Percentiles rank a stretch among this genome's conserved stretches.
Conservation (phyloP, 805 yeast species). For the Yarrowia hollandica region DNA sequence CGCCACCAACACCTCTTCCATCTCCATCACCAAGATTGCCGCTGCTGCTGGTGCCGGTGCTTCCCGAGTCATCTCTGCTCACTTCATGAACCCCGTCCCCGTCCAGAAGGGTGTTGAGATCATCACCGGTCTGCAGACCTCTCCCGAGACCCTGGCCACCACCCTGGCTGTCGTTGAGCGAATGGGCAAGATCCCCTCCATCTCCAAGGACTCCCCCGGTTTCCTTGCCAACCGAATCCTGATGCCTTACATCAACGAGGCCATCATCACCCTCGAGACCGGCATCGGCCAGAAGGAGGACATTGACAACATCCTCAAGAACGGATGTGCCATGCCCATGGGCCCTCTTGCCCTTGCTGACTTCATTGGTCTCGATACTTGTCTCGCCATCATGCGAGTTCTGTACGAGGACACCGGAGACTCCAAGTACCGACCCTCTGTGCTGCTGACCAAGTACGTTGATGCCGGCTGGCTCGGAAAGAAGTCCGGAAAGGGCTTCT, state of each 20-base stretch:
- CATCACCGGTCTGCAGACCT: conserved; percentile 46
- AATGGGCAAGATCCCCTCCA: conserved; percentile 44
- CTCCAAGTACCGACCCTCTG: conserved; percentile 47
- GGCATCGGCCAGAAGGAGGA: conserved; percentile 46
- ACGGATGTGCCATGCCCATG: conserved; percentile 51
- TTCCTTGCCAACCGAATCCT: conserved; percentile 47
- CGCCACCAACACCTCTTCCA: conserved; percentile 48
- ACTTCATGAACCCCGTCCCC: conserved; percentile 51
- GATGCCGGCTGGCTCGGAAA: conserved; percentile 48
- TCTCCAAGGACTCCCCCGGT: conserved; percentile 47
- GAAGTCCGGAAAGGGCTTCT: conserved; percentile 47
- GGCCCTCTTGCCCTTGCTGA: conserved; percentile 49
- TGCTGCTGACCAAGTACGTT: conserved; percentile 43
- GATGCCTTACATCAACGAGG: conserved; percentile 49
- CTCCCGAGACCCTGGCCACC: conserved; percentile 40
- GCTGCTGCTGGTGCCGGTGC: conserved; percentile 48
- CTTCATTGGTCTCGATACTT: conserved; percentile 48
- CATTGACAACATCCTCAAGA: conserved; percentile 48
- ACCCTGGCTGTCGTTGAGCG: conserved; percentile 41
- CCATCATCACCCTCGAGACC: conserved; percentile 44
- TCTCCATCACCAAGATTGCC: conserved; percentile 47
- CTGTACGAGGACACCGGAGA: conserved; percentile 45
- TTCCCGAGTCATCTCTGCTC: conserved; percentile 45
- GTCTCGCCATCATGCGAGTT: conserved; percentile 47
- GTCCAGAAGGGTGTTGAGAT: conserved; percentile 49